Conservation (phyloP, 148 eudicot species). For the Persicaria tinctoria region DNA sequence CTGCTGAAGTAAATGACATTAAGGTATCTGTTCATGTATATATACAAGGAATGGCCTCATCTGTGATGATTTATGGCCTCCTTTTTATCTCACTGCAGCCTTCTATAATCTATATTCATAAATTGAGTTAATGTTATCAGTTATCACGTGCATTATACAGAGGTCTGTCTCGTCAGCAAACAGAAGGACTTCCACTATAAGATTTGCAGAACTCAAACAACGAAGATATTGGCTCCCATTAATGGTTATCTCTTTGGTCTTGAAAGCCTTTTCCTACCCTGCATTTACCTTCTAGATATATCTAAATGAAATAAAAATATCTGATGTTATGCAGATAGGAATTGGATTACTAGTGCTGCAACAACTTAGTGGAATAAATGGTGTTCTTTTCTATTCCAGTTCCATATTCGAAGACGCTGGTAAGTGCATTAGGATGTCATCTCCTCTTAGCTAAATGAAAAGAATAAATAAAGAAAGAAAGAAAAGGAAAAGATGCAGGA, state of each 20-base stretch:
- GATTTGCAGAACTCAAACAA: constrained; percentile 67
- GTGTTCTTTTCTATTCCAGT: no score
- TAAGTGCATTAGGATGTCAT: no score
- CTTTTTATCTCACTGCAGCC: background rate
- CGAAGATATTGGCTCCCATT: constrained; percentile 94
- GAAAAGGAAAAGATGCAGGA: no score
- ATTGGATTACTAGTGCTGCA: constrained; percentile 83
- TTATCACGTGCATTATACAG: constrained; percentile 31
- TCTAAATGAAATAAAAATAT: background rate
- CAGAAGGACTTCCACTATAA: constrained; percentile 56
- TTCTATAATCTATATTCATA: background rate
- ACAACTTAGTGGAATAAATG: constrained; percentile 50
- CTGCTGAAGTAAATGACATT: constrained; percentile 80
- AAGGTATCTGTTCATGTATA: constrained; percentile 39
- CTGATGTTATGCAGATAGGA: constrained; percentile 52
- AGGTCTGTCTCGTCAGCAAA: constrained; percentile 75
- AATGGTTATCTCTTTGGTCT: constrained; percentile 37
- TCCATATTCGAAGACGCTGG: no score
- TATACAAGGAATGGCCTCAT: background rate
- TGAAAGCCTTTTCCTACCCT: background rate
- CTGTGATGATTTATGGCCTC: background rate
- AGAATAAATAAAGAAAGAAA: no score
- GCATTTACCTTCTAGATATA: background rate
- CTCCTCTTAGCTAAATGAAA: no score
- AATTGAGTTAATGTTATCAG: background rate